Percentiles rank a stretch among this genome's conserved stretches.
Conservation (phyloP, 2,329 filamentous ascomycete genomes). For the Ilyonectria robusta region DNA sequence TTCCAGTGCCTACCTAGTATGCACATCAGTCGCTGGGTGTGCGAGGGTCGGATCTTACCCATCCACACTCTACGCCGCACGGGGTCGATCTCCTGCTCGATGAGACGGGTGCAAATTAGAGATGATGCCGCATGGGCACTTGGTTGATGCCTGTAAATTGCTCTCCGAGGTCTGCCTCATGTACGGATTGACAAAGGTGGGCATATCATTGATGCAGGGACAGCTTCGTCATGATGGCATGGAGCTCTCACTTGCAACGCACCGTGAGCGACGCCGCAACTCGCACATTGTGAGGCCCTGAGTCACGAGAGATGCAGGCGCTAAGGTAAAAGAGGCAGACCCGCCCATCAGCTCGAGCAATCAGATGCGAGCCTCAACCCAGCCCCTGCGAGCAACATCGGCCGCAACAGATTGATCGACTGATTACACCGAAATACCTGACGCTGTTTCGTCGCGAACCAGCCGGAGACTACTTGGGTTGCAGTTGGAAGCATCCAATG, state of each 20-base stretch:
- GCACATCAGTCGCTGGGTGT: slow-evolving; percentile 18
- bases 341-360: slow-evolving; percentile 41
- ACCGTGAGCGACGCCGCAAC: slow-evolving; percentile 17
- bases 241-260: slow-evolving; percentile 16
- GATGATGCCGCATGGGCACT: slow-evolving; percentile 9
- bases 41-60: slow-evolving; percentile 24
- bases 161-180: background rate
- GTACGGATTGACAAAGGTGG: slow-evolving; percentile 4
- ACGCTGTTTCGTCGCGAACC: slow-evolving; percentile 40
- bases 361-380: slow-evolving; percentile 35
- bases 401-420: slow-evolving; percentile 45
- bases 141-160: background rate
- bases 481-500: slow-evolving; percentile 28
- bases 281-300: slow-evolving; percentile 36
- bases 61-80: slow-evolving; percentile 19
- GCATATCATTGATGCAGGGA: slow-evolving; percentile 18
- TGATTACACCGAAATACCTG: slow-evolving; percentile 45
- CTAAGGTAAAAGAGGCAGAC: slow-evolving; percentile 42
- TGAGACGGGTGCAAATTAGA: slow-evolving; percentile 12
- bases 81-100: slow-evolving; percentile 21
- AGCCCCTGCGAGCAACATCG: slow-evolving; percentile 37
- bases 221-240: slow-evolving; percentile 6
- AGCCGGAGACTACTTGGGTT: slow-evolving; percentile 30
- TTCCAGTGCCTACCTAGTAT: background rate
- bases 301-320: slow-evolving; percentile 35